Percentiles rank a stretch among this genome's conserved stretches.
Evolutionary conservation across 495 filamentous ascomycete genomes (phyloP).

Genomic region (Trichoderma erinaceum): DNA sequence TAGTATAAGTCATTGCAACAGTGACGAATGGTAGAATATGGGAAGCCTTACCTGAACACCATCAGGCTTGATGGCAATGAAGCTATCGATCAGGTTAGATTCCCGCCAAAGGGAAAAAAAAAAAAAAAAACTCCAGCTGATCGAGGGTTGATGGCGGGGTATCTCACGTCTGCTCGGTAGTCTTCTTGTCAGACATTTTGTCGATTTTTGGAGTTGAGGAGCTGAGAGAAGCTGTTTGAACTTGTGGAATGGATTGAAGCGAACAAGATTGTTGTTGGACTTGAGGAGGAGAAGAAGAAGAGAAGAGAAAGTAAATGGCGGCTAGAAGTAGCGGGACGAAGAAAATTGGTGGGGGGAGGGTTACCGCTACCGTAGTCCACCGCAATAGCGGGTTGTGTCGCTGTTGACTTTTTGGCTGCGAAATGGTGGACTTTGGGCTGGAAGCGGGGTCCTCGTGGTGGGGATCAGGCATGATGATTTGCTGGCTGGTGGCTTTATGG

Average conservation of each 20-base stretch:
- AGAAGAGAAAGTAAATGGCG: slow-evolving; percentile 23
- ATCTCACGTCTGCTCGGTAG: slow-evolving; percentile 86
- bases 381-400: neutral
- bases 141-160: slow-evolving; percentile 26
- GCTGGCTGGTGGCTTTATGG: neutral
- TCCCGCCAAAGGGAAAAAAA: slow-evolving; percentile 24
- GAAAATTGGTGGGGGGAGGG: slow-evolving; percentile 23
- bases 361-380: slow-evolving; percentile 9
- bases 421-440: slow-evolving; percentile 8
- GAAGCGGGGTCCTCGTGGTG: slow-evolving; percentile 17
- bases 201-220: slow-evolving; percentile 28
- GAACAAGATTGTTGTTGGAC: slow-evolving; percentile 9
- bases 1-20: neutral
- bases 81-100: slow-evolving; percentile 57
- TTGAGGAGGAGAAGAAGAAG: slow-evolving; percentile 2
- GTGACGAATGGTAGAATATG: slow-evolving; percentile 16
- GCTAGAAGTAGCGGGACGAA: slow-evolving; percentile 29
- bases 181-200: slow-evolving; percentile 69
- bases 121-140: slow-evolving; percentile 18
- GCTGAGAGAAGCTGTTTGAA: slow-evolving; percentile 38
- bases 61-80: slow-evolving; percentile 99
- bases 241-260: slow-evolving; percentile 15
- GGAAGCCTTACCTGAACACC: slow-evolving; percentile 80
- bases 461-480: slow-evolving; percentile 16
- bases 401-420: neutral